Evolutionary conservation across 108 stramenopile species (phyloP).

Genomic region (Pseudonitzschia pungens): DNA sequence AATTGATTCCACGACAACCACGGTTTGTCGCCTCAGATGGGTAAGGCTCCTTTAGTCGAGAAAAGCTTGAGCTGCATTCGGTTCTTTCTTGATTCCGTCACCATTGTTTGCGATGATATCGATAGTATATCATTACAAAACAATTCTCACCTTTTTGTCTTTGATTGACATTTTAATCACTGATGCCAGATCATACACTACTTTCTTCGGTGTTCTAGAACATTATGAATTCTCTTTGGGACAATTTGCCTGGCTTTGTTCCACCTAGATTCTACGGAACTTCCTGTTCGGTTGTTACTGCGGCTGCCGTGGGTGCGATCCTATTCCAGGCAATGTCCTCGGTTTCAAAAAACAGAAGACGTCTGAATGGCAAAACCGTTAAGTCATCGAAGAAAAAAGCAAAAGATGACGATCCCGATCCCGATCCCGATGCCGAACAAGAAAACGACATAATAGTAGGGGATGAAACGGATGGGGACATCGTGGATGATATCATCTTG

Average conservation of each 20-base stretch:
- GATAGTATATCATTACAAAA: background rate
- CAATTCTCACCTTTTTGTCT: slow-evolving; percentile 1
- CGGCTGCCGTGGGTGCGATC: slow-evolving; percentile 30
- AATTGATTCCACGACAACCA: slow-evolving; percentile 23
- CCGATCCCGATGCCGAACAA: too few relatives aligned
- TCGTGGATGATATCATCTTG: background rate
- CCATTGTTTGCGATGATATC: background rate
- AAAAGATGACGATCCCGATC: background rate
- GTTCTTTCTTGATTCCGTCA: background rate
- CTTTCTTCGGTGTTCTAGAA: slow-evolving; percentile 25
- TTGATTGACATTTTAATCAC: background rate
- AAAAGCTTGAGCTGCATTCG: background rate
- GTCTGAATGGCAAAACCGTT: background rate
- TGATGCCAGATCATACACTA: slow-evolving; percentile 7
- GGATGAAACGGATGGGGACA: background rate
- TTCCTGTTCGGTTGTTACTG: slow-evolving; percentile 27
- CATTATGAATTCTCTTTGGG: background rate
- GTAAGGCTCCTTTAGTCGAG: background rate
- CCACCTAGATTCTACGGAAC: slow-evolving; percentile 24
- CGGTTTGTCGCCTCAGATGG: slow-evolving; percentile 31
- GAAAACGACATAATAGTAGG: background rate
- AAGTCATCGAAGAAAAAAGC: background rate
- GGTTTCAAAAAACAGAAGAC: background rate
- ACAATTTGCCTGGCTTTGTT: background rate
- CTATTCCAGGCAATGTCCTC: slow-evolving; percentile 12